Evolutionary conservation across 768 basidiomycete genomes (phyloP).

Genomic region (Neoboletus brunneissimus): DNA sequence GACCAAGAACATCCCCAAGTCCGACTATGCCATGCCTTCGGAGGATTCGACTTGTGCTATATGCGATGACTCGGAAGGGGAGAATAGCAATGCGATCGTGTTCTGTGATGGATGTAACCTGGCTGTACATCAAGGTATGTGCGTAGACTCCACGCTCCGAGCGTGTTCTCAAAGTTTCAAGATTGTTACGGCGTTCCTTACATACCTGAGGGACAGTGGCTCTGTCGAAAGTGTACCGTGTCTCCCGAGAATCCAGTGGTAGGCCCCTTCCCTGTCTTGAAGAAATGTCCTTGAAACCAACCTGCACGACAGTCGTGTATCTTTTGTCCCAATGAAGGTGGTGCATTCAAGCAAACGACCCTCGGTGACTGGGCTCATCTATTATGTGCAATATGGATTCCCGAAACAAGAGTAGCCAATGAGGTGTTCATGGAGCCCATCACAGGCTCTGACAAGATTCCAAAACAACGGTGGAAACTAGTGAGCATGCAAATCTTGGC

Average conservation of each 20-base stretch:
- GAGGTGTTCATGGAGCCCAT: constrained; percentile 99
- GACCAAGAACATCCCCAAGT: constrained; percentile 93
- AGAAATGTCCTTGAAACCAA: not conserved
- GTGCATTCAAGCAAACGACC: constrained; percentile 96
- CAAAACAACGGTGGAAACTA: constrained; percentile 91
- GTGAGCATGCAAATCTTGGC: constrained; percentile 44
- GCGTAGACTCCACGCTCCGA: not conserved
- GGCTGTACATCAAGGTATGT: constrained; percentile 96
- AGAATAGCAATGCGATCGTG: constrained; percentile 98
- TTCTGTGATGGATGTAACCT: constrained; percentile 99
- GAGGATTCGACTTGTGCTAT: constrained; percentile 97
- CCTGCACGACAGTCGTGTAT: constrained; percentile 68
- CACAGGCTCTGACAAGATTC: constrained; percentile 81
- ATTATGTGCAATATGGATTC: constrained; percentile 96
- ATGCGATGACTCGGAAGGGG: constrained; percentile 97
- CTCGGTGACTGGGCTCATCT: constrained; percentile 95
- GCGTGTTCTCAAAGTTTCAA: constrained; percentile 32
- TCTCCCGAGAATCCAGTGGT: constrained; percentile 96
- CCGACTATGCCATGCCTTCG: constrained; percentile 80
- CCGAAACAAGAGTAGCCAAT: constrained; percentile 89
- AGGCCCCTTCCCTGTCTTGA: constrained; percentile 28
- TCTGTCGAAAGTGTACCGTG: constrained; percentile 97
- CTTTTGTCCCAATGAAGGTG: constrained; percentile 95
- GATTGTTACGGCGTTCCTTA: constrained; percentile 99
- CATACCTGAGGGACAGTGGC: constrained; percentile 99